Evolutionary conservation across 2,329 filamentous ascomycete species (phyloP), one percentile per base, ranked within the genome.

Genomic region (Trichoderma hamatum): DNA sequence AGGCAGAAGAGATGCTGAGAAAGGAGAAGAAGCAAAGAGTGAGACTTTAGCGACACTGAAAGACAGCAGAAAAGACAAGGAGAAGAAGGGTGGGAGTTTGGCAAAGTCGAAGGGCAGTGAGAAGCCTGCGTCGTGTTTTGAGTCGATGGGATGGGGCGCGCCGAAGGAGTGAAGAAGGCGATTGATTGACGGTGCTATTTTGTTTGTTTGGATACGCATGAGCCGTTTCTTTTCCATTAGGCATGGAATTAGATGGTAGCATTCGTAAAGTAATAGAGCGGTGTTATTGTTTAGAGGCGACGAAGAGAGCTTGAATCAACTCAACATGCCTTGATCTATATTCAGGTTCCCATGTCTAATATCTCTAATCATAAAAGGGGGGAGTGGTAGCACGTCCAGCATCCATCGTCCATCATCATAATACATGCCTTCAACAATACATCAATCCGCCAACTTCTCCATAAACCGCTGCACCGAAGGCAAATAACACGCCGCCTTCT

Each of bases 401-500:
- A n/a, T 46, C 39, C 19, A 46, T 46, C 39, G 4, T 46, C 19
- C 39, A 11, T 46, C 39, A 46, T 49, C 46, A 24, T 49, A 21
- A 49, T 24, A 11, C 46, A 49, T 49, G 46, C 46, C 2, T 24
- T 43, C 6, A 43, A 19, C 16, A 43, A 6, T n/a, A 24, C 16
- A 54, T 64, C 24, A 70, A 30, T 70, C 69, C 30, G 59, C 75
- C 71, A 76, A 73, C 60, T 78, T 81, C 70, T 84, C 84, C 73
- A 90, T 84, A 70, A 91, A 76, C 65, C 56, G 71, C 73, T 77
- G 71, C 56, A 92, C 74, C 21, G 88, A 88, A 14, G 86, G 86
- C 69, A 88, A 82, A 74, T 88, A 91, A 72, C 84, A 83, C 72
- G 88, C 87, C 58, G 92, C 84, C 78, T 89, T 84, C 70, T 85